A percentile compares a stretch with the other conserved stretches of the same genome.
Evolutionary conservation across 2,329 filamentous ascomycete species (phyloP).

Genomic region (Colletotrichum liriopes): DNA sequence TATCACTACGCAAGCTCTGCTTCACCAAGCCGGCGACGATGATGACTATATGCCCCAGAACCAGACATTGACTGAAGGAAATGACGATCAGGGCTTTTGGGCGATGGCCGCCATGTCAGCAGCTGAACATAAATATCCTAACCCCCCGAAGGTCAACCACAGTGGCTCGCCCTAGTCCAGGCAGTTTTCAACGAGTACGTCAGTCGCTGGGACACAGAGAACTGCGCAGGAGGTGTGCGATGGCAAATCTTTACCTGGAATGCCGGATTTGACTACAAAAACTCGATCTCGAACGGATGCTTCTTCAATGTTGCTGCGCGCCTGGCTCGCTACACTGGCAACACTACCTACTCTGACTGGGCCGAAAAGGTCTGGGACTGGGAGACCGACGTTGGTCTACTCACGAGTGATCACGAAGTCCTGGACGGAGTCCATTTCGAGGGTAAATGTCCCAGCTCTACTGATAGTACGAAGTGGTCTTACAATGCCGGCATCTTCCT

Average conservation of each 20-base stretch:
- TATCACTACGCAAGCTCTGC: slow-evolving; percentile 70
- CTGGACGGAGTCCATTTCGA: slow-evolving; percentile 63
- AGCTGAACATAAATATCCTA: slow-evolving; percentile 81
- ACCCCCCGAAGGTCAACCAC: slow-evolving; percentile 75
- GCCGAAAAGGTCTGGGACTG: slow-evolving; percentile 80
- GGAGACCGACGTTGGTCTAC: slow-evolving; percentile 70
- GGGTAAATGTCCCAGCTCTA: slow-evolving; percentile 71
- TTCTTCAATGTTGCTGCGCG: slow-evolving; percentile 81
- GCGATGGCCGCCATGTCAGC: slow-evolving; percentile 84
- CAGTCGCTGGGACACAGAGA: slow-evolving; percentile 76
- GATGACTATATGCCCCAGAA: slow-evolving; percentile 78
- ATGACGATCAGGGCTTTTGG: slow-evolving; percentile 89
- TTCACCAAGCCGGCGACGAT: slow-evolving; percentile 73
- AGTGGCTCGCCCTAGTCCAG: slow-evolving; percentile 84
- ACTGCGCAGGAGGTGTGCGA: slow-evolving; percentile 81
- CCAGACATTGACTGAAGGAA: slow-evolving; percentile 74
- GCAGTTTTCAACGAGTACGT: slow-evolving; percentile 87
- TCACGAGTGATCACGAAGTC: slow-evolving; percentile 68
- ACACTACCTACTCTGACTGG: slow-evolving; percentile 84
- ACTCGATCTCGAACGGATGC: slow-evolving; percentile 78
- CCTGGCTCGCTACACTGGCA: slow-evolving; percentile 83
- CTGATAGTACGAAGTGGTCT: slow-evolving; percentile 75
- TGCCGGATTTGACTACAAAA: slow-evolving; percentile 79
- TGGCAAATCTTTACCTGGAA: slow-evolving; percentile 92
- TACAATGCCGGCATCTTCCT: slow-evolving; percentile 80